Evolutionary conservation across 345 rosid species (phyloP).

Genomic region (Diplotaxis tenuifolia): DNA sequence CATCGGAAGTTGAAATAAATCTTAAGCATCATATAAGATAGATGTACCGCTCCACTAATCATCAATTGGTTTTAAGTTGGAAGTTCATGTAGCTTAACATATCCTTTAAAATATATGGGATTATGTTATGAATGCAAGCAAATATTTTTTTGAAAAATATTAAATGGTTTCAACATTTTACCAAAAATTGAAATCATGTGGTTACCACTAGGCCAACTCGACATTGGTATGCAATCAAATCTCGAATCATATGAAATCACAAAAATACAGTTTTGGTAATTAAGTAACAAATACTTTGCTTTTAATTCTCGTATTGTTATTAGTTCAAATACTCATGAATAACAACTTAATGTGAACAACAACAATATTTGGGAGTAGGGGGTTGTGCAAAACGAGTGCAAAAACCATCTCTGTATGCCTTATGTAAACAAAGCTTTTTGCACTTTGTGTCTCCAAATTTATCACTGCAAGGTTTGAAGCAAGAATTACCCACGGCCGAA

Average conservation of each 20-base stretch:
- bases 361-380: constrained; percentile 7
- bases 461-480: constrained; percentile 12
- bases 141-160: no score
- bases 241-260: not conserved
- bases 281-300: no score
- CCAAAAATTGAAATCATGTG: no score
- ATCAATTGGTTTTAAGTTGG: no score
- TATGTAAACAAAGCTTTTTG: constrained; percentile 8
- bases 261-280: not conserved
- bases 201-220: no score
- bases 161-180: no score
- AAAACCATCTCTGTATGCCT: constrained; percentile 25
- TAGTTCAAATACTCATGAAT: not conserved
- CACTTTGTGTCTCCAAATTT: constrained; percentile 15
- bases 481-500: not conserved
- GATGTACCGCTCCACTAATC: no score
- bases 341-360: not conserved
- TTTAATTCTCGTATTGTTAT: no score
- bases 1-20: no score
- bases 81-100: no score
- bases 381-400: constrained; percentile 20
- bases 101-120: no score
- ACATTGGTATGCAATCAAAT: not conserved
- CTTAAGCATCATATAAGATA: no score
- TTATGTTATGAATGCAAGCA: not conserved